Evolutionary conservation across 75 land plant genomes (phyloP).

Genomic region (Cryptomeria japonica): DNA sequence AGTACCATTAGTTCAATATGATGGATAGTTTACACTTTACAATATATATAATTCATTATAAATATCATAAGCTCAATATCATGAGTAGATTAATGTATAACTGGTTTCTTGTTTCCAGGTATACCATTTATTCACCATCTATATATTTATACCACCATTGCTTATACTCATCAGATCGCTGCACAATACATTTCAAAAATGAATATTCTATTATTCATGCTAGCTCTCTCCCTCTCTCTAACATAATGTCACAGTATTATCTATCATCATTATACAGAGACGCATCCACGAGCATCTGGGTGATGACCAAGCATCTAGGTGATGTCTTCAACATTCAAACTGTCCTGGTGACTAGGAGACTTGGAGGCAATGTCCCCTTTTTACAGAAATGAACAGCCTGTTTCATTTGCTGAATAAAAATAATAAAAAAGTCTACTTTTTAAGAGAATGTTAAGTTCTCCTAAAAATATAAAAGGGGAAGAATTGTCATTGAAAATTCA

Average conservation of each 20-base stretch:
- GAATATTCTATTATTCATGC: not conserved
- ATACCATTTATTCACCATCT: not conserved
- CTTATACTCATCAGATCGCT: not conserved
- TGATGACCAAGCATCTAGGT: too few relatives aligned
- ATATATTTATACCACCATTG: not conserved
- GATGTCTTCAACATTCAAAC: too few relatives aligned
- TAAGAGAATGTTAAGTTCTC: too few relatives aligned
- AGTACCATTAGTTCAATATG: not conserved
- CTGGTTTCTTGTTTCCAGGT: not conserved
- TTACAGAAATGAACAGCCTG: too few relatives aligned
- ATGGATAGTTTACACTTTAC: not conserved
- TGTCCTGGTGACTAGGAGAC: too few relatives aligned
- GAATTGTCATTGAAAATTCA: too few relatives aligned
- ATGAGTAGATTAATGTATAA: not conserved
- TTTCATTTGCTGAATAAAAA: too few relatives aligned
- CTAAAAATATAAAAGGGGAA: too few relatives aligned
- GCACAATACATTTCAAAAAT: not conserved
- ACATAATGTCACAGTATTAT: not conserved
- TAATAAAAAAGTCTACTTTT: too few relatives aligned
- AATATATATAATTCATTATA: not conserved
- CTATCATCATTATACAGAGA: too few relatives aligned
- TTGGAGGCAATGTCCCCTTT: too few relatives aligned
- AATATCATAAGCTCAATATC: not conserved
- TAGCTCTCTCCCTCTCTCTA: not conserved
- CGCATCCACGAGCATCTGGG: too few relatives aligned